Evolutionary conservation across 495 filamentous ascomycete genomes (phyloP).

Genomic region (Stereocaulon alpinum): DNA sequence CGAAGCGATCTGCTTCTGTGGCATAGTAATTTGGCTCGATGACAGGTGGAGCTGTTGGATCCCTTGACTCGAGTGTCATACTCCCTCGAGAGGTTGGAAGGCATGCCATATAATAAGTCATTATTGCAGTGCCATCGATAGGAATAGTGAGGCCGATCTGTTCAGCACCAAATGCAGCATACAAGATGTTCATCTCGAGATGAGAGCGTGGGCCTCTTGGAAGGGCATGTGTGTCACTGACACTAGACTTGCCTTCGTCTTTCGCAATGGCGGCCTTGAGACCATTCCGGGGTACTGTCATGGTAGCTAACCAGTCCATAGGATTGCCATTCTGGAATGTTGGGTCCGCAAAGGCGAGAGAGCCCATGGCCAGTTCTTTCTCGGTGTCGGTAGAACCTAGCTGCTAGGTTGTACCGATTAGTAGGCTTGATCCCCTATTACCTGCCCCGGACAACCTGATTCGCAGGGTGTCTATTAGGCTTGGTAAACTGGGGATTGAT

Average conservation of each 20-base stretch:
- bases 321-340: slow-evolving; percentile 26
- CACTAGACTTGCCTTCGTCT: slow-evolving; percentile 13
- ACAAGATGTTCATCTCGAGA: slow-evolving; percentile 22
- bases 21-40: slow-evolving; percentile 36
- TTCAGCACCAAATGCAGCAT: slow-evolving; percentile 20
- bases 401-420: too few relatives aligned
- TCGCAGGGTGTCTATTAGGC: too few relatives aligned
- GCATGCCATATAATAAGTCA: slow-evolving; percentile 23
- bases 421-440: too few relatives aligned
- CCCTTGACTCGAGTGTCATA: slow-evolving; percentile 29
- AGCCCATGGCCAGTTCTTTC: slow-evolving; percentile 26
- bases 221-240: slow-evolving; percentile 5
- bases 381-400: too few relatives aligned
- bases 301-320: slow-evolving; percentile 23
- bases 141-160: slow-evolving; percentile 7
- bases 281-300: slow-evolving; percentile 28
- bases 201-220: slow-evolving; percentile 1
- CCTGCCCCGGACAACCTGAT: too few relatives aligned
- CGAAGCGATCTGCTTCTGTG: slow-evolving; percentile 20
- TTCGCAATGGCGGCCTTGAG: slow-evolving; percentile 7
- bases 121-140: slow-evolving; percentile 32
- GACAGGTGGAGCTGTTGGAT: slow-evolving; percentile 26
- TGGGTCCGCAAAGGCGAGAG: slow-evolving; percentile 25
- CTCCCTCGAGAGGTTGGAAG: slow-evolving; percentile 33
- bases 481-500: too few relatives aligned